Evolutionary conservation across 345 rosid species (phyloP).

Genomic region (Eucalyptus sp.): DNA sequence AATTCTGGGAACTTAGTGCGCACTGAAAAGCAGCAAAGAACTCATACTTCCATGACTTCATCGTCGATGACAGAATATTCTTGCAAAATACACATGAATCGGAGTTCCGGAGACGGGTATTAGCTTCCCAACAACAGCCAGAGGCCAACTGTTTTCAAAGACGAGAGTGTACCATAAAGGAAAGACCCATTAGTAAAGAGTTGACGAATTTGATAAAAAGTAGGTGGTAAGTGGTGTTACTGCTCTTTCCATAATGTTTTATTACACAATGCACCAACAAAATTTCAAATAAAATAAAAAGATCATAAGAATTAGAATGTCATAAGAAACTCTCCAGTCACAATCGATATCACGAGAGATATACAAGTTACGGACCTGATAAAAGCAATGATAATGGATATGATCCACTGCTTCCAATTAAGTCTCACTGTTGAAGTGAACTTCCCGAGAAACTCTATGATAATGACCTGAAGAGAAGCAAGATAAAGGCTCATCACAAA

Average conservation of each 20-base stretch:
- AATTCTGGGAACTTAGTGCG: background rate
- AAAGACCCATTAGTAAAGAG: background rate
- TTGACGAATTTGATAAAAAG: background rate
- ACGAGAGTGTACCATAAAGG: background rate
- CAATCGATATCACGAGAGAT: background rate
- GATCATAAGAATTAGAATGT: background rate
- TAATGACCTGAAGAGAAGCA: slow-evolving; percentile 32
- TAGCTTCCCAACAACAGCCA: slow-evolving; percentile 62
- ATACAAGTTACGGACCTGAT: slow-evolving; percentile 30
- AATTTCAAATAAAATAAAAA: background rate
- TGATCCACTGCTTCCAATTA: slow-evolving; percentile 72
- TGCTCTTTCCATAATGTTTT: background rate
- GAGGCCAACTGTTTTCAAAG: slow-evolving; percentile 72
- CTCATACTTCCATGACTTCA: background rate
- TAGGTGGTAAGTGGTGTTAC: background rate
- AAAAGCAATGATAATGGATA: slow-evolving; percentile 46
- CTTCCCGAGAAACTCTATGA: slow-evolving; percentile 79
- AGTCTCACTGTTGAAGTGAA: slow-evolving; percentile 69
- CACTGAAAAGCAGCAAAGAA: background rate
- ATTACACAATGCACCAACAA: background rate
- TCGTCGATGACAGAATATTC: background rate
- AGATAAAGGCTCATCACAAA: background rate
- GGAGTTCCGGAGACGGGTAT: slow-evolving; percentile 68
- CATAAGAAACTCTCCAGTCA: background rate
- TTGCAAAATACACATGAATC: background rate